These are phyloP conservation scores for Lathyrus sativus DNA, from an alignment of 306 rosid species.

Conservation along the genomic window DNA sequence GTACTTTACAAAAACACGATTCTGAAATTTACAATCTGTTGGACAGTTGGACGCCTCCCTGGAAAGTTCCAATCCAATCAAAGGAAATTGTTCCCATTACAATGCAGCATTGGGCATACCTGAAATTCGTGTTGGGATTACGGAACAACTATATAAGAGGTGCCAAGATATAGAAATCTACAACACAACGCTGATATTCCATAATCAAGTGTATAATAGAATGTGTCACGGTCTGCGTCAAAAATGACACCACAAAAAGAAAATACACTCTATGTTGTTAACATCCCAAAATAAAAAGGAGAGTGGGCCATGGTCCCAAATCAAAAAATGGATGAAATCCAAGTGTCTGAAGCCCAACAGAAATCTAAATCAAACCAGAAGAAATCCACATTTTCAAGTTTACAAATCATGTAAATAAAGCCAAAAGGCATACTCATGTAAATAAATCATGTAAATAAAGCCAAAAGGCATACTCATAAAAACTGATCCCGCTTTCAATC, in stretches of 20 bases:
- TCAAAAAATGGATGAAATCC: conserved; percentile 8
- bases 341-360: neutral
- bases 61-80: conserved; percentile 39
- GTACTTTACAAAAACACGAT: conserved; percentile 61
- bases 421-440: conserved; percentile 4
- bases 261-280: neutral
- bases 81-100: conserved; percentile 42
- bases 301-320: neutral
- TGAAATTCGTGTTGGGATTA: conserved; percentile 38
- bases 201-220: conserved; percentile 5
- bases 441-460: conserved; percentile 5
- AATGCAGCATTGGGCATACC: conserved; percentile 45
- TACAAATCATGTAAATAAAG: neutral
- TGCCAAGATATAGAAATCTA: conserved; percentile 20
- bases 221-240: conserved; percentile 11
- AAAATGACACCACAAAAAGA: neutral
- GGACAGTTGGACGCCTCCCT: conserved; percentile 46
- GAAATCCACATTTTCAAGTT: conserved; percentile 9
- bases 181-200: neutral
- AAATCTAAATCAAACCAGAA: neutral
- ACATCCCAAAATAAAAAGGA: neutral
- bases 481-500: conserved; percentile 4
- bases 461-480: conserved; percentile 9
- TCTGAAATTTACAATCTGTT: conserved; percentile 58
- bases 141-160: conserved; percentile 9